These are phyloP conservation scores for Colletotrichum aenigma DNA, from an alignment of 2,329 filamentous ascomycete genomes.

Conservation along the genomic window DNA sequence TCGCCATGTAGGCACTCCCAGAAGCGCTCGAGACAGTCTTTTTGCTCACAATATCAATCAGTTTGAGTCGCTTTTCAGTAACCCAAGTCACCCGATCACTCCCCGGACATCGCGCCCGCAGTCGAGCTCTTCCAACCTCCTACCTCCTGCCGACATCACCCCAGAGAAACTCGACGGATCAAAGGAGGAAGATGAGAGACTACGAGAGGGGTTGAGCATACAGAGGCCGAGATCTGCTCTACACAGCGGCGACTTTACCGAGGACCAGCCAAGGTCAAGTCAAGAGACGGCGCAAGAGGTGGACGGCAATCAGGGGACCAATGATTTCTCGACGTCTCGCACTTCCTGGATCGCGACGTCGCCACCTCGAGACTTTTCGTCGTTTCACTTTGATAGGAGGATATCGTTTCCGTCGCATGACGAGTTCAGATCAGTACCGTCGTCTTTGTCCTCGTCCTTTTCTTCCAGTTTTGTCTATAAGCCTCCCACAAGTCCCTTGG, in stretches of 20 bases:
- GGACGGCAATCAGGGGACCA: background rate
- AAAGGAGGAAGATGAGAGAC: constrained; percentile 40
- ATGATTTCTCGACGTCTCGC: constrained; percentile 18
- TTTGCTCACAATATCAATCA: constrained; percentile 20
- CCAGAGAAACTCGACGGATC: constrained; percentile 42
- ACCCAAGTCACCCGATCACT: constrained; percentile 36
- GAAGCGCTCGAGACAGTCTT: background rate
- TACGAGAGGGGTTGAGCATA: constrained; percentile 67
- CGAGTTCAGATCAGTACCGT: constrained; percentile 51
- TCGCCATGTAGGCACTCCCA: constrained; percentile 55
- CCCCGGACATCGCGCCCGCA: constrained; percentile 37
- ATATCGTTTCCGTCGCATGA: constrained; percentile 34
- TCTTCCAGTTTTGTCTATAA: constrained; percentile 84
- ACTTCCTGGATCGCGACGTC: constrained; percentile 59
- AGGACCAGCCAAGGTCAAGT: constrained; percentile 18
- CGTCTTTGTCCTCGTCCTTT: constrained; percentile 73
- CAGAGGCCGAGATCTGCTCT: constrained; percentile 81
- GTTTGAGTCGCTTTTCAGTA: constrained; percentile 41
- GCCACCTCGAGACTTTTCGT: constrained; percentile 55
- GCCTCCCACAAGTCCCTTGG: constrained; percentile 89
- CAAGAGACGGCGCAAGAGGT: background rate
- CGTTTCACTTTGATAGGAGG: constrained; percentile 47
- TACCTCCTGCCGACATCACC: constrained; percentile 52
- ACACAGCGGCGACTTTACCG: constrained; percentile 71
- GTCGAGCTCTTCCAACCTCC: constrained; percentile 42